These are phyloP conservation scores for Candida maris DNA, from an alignment of 805 yeast species.

Conservation along the genomic window DNA sequence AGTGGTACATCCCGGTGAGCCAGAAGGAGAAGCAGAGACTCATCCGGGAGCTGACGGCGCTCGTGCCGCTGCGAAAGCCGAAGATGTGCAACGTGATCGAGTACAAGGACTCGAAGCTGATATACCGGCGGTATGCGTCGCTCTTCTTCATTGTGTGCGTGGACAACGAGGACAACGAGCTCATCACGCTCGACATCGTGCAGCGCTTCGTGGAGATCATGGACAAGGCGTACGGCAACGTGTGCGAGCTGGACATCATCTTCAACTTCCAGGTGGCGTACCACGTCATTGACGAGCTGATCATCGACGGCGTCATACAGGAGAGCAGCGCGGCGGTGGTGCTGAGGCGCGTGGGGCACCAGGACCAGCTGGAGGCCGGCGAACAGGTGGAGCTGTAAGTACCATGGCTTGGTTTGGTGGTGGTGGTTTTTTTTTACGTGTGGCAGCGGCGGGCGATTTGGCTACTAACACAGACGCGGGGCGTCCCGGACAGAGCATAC, in stretches of 20 bases:
- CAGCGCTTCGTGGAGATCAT: conserved; percentile 95
- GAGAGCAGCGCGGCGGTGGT: conserved; percentile 83
- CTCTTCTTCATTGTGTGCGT: conserved; percentile 86
- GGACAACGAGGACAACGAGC: conserved; percentile 79
- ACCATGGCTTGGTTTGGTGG: no score
- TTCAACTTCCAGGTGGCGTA: conserved; percentile 95
- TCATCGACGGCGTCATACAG: conserved; percentile 83
- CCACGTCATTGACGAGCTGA: conserved; percentile 82
- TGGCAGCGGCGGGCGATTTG: no score
- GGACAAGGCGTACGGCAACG: conserved; percentile 95
- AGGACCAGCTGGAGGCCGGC: conserved; percentile 71
- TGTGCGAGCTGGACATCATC: conserved; percentile 93
- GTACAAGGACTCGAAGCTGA: conserved; percentile 77
- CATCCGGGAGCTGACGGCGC: conserved; percentile 79
- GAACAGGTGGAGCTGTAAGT: conserved; percentile 23
- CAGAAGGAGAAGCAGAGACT: conserved; percentile 83
- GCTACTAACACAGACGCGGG: no score
- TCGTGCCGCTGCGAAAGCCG: conserved; percentile 79
- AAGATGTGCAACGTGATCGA: conserved; percentile 95
- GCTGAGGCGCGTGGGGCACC: conserved; percentile 69
- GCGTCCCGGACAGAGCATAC: no score
- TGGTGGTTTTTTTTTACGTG: no score
- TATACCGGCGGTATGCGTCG: conserved; percentile 91
- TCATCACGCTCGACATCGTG: conserved; percentile 77
- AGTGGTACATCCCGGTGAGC: conserved; percentile 87